Conservation (phyloP, 164 flowering plant genomes). For the Magnolia officinalis region DNA sequence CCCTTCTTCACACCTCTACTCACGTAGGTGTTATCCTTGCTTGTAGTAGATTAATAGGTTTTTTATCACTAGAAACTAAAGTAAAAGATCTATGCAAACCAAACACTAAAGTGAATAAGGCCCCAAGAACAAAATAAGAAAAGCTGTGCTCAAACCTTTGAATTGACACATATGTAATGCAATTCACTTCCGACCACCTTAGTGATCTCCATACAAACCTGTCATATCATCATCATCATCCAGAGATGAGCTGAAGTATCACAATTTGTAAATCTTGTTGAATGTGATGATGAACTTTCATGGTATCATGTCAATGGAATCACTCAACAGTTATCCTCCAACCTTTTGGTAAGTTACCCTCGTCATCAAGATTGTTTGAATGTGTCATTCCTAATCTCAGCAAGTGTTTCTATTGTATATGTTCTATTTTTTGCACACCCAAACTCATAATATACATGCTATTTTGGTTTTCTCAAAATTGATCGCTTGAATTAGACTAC, state of each 20-base stretch:
- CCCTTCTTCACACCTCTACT: too few species aligned
- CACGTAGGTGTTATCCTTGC: too few species aligned
- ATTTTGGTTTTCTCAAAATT: slow-evolving; percentile 13
- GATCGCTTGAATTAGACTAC: slow-evolving; percentile 41
- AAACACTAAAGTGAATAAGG: too few species aligned
- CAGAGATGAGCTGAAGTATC: background rate
- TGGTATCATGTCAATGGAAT: background rate
- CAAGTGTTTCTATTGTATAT: background rate
- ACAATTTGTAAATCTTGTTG: background rate
- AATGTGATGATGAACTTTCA: background rate
- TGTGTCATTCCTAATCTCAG: background rate
- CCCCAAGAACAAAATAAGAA: background rate
- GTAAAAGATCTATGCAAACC: too few species aligned
- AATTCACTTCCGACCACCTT: background rate
- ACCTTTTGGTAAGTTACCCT: background rate
- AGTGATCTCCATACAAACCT: background rate
- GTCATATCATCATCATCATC: background rate
- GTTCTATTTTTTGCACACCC: background rate
- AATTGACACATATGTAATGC: background rate
- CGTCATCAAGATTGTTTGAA: background rate
- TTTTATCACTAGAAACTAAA: too few species aligned
- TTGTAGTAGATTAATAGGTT: too few species aligned
- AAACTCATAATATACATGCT: background rate
- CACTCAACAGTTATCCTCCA: background rate
- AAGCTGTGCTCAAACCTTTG: background rate